phyloP scores from a whole-genome alignment of 1,284 basidiomycete genomes.

The Abortiporus biennis region DNA sequence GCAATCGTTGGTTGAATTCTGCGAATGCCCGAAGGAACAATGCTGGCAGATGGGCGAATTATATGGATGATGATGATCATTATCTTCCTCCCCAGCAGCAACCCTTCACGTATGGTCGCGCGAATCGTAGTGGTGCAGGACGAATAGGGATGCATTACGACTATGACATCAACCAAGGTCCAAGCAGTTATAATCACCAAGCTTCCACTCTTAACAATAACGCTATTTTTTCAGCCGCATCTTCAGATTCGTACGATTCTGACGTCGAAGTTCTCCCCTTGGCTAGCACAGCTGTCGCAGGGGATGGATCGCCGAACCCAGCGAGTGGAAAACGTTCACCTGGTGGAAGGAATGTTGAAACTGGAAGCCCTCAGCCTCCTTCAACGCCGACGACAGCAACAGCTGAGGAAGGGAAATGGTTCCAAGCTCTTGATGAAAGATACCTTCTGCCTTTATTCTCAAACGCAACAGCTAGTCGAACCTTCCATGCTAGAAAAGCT shows the following conservation, averaged over 20 bases:
- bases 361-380: slow-evolving; percentile 13
- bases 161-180: no score
- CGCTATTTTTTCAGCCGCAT: slow-evolving; percentile 49
- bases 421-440: slow-evolving; percentile 91
- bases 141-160: slow-evolving; percentile 48
- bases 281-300: slow-evolving; percentile 38
- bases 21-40: not conserved
- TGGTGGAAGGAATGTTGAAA: slow-evolving; percentile 8
- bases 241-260: slow-evolving; percentile 71
- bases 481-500: slow-evolving; percentile 78
- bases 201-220: slow-evolving; percentile 29
- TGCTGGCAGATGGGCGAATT: slow-evolving; percentile 9
- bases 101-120: slow-evolving; percentile 21
- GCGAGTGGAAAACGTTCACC: not conserved
- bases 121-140: slow-evolving; percentile 19
- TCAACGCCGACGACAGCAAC: slow-evolving; percentile 9
- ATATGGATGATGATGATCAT: slow-evolving; percentile 35
- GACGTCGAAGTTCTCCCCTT: slow-evolving; percentile 78
- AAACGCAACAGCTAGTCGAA: slow-evolving; percentile 86
- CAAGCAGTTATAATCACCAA: slow-evolving; percentile 57
- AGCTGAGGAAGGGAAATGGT: slow-evolving; percentile 82
- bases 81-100: slow-evolving; percentile 31
- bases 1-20: no score
- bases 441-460: slow-evolving; percentile 94
- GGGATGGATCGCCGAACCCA: not conserved